Evolutionary conservation across 2,329 filamentous ascomycete species (phyloP).

Genomic region (Phyllosticta citrichinensis): DNA sequence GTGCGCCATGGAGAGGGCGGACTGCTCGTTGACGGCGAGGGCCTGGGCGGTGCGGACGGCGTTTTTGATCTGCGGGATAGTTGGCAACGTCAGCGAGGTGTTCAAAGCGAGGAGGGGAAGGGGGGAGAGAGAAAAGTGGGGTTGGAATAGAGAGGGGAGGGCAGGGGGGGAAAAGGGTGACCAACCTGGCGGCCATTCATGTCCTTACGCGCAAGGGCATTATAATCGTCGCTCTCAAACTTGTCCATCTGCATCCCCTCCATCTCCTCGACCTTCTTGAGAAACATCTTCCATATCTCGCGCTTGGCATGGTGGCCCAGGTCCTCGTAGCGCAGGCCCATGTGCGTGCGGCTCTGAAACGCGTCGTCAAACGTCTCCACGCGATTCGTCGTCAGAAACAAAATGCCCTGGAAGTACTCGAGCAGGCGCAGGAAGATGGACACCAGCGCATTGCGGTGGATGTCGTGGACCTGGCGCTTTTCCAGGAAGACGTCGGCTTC

Average conservation of each 20-base stretch:
- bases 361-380: conserved; percentile 85
- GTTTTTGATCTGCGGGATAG: conserved; percentile 67
- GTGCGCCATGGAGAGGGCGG: conserved; percentile 65
- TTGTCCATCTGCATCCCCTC: conserved; percentile 43
- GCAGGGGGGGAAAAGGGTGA: conserved; percentile 10
- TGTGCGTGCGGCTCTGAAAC: conserved; percentile 80
- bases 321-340: conserved; percentile 71
- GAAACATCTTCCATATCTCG: conserved; percentile 74
- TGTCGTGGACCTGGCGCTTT: conserved; percentile 71
- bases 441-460: conserved; percentile 76
- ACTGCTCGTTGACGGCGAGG: conserved; percentile 64
- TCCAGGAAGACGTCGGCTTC: conserved; percentile 58
- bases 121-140: neutral
- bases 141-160: too few relatives aligned
- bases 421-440: conserved; percentile 78
- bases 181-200: conserved; percentile 58
- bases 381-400: conserved; percentile 83
- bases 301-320: conserved; percentile 63
- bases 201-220: conserved; percentile 55
- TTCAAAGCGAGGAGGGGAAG: neutral
- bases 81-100: conserved; percentile 5
- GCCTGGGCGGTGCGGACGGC: conserved; percentile 74
- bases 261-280: conserved; percentile 59
- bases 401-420: conserved; percentile 85
- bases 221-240: conserved; percentile 59